Conservation (phyloP, 2,329 filamentous ascomycete species). For the Nigrospora oryzae region DNA sequence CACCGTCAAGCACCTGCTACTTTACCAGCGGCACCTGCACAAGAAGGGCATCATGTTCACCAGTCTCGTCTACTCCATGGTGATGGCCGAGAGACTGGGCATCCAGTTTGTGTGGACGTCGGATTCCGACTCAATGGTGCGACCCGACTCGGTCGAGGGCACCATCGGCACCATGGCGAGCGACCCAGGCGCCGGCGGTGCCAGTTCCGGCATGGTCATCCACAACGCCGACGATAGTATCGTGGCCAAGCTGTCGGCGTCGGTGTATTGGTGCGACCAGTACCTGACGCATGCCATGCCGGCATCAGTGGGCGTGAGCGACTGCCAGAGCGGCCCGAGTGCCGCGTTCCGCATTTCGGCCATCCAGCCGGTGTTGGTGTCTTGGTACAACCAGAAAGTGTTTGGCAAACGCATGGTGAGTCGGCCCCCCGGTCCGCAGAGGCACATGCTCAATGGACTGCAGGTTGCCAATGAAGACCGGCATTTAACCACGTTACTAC, state of each 20-base stretch:
- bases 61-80: constrained; percentile 22
- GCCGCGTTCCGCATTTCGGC: constrained; percentile 22
- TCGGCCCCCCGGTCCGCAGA: neutral
- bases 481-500: constrained; percentile 25
- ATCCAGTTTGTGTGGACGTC: constrained; percentile 27
- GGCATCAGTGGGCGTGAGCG: constrained; percentile 10
- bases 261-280: constrained; percentile 25
- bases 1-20: constrained; percentile 1
- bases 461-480: constrained; percentile 25
- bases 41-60: constrained; percentile 30
- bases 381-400: constrained; percentile 26
- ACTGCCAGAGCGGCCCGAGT: constrained; percentile 27
- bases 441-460: neutral
- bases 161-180: constrained; percentile 20
- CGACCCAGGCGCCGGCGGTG: constrained; percentile 21
- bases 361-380: constrained; percentile 19
- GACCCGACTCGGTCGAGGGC: constrained; percentile 16
- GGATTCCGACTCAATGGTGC: constrained; percentile 25
- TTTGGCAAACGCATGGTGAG: constrained; percentile 23
- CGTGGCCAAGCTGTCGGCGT: constrained; percentile 19
- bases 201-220: constrained; percentile 21
- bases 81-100: constrained; percentile 19
- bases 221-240: constrained; percentile 22
- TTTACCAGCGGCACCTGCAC: constrained; percentile 24
- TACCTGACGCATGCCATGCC: constrained; percentile 22